Conservation (phyloP, 495 filamentous ascomycete species). For the Penicillium psychrofluorescens region DNA sequence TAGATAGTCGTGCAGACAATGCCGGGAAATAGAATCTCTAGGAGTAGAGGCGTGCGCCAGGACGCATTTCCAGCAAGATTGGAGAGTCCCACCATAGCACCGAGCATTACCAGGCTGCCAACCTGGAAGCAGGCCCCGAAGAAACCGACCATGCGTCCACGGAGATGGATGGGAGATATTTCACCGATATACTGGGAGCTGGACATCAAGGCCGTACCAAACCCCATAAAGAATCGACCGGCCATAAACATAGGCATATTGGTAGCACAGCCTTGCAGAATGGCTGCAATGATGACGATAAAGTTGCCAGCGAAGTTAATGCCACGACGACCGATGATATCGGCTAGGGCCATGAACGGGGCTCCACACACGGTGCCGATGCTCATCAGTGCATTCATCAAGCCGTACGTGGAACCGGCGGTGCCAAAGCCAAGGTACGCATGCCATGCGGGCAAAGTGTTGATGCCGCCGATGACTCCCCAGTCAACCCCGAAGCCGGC, state of each 20-base stretch:
- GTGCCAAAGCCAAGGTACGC: slow-evolving; percentile 22
- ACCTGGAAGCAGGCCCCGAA: slow-evolving; percentile 38
- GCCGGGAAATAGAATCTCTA: slow-evolving; percentile 30
- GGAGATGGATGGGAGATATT: slow-evolving; percentile 33
- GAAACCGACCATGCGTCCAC: slow-evolving; percentile 36
- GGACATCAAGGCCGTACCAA: slow-evolving; percentile 31
- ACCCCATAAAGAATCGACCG: slow-evolving; percentile 34
- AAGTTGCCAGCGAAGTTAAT: slow-evolving; percentile 33
- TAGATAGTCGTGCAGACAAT: slow-evolving; percentile 34
- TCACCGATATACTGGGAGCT: slow-evolving; percentile 39
- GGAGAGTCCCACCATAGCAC: slow-evolving; percentile 28
- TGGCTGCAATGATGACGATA: slow-evolving; percentile 26
- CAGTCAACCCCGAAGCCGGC: slow-evolving; percentile 38
- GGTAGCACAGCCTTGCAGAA: slow-evolving; percentile 30
- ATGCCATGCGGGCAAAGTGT: slow-evolving; percentile 25
- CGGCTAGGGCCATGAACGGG: slow-evolving; percentile 27
- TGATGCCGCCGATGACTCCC: slow-evolving; percentile 34
- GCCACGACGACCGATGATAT: slow-evolving; percentile 32
- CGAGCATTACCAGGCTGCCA: slow-evolving; percentile 28
- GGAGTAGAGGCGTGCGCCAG: slow-evolving; percentile 31
- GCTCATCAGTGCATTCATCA: slow-evolving; percentile 33
- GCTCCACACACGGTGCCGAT: slow-evolving; percentile 32
- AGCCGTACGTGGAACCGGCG: slow-evolving; percentile 20
- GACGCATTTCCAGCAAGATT: slow-evolving; percentile 17
- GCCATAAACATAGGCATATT: slow-evolving; percentile 32